Percentiles rank a stretch among this genome's conserved stretches.
These are phyloP conservation scores for Hylodesmum podocarpum DNA, from an alignment of 306 rosid genomes.

Conservation along the genomic window DNA sequence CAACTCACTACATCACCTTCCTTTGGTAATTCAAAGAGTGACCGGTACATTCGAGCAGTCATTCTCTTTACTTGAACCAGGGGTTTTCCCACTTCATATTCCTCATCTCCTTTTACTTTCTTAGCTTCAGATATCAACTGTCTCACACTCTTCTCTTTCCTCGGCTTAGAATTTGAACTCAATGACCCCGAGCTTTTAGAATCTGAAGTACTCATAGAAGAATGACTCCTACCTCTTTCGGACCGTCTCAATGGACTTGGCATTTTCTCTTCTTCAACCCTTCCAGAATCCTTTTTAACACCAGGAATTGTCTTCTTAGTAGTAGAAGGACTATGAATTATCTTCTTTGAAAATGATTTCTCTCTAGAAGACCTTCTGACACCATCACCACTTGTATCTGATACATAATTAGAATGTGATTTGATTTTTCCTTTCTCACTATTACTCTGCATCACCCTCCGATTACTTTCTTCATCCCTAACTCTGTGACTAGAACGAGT, in stretches of 20 bases:
- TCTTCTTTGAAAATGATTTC: slow-evolving; percentile 37
- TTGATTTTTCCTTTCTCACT: slow-evolving; percentile 38
- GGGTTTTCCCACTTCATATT: slow-evolving; percentile 25
- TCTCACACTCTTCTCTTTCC: slow-evolving; percentile 52
- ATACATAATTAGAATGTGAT: slow-evolving; percentile 25
- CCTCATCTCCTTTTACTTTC: slow-evolving; percentile 39
- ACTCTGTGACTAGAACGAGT: slow-evolving; percentile 46
- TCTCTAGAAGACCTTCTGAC: slow-evolving; percentile 63
- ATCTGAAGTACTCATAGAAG: slow-evolving; percentile 43
- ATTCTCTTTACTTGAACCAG: slow-evolving; percentile 36
- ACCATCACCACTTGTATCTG: slow-evolving; percentile 42
- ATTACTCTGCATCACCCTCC: slow-evolving; percentile 31
- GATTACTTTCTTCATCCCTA: slow-evolving; percentile 45
- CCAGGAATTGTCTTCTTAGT: slow-evolving; percentile 41
- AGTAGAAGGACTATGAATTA: slow-evolving; percentile 33
- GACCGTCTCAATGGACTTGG: slow-evolving; percentile 64
- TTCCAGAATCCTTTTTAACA: slow-evolving; percentile 38
- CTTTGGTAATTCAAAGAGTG: slow-evolving; percentile 31
- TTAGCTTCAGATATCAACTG: slow-evolving; percentile 44
- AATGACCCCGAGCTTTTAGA: slow-evolving; percentile 51
- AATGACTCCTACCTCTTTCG: slow-evolving; percentile 41
- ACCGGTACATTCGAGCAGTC: slow-evolving; percentile 48
- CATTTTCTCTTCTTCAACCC: slow-evolving; percentile 39
- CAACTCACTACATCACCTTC: slow-evolving; percentile 40
- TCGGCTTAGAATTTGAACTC: slow-evolving; percentile 35